Conservation (phyloP, 2,329 filamentous ascomycete genomes). For the Claviceps monticola region DNA sequence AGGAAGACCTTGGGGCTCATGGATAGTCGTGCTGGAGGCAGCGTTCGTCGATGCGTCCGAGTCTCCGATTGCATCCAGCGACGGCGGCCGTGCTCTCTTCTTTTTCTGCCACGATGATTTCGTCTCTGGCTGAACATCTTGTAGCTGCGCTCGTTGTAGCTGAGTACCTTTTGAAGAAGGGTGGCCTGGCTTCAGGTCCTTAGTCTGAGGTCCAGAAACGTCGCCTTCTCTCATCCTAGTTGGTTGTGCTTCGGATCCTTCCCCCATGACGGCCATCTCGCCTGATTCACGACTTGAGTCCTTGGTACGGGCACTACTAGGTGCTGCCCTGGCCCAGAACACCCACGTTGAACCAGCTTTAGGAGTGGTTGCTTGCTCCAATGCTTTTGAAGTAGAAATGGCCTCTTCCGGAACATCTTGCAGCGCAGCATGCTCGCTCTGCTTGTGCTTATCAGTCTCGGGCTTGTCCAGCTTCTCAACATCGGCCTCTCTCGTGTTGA, state of each 20-base stretch:
- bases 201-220: conserved; percentile 23
- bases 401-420: conserved; percentile 25
- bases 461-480: conserved; percentile 1
- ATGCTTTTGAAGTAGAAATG: conserved; percentile 9
- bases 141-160: too few relatives aligned
- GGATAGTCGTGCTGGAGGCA: background rate
- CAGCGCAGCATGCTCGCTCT: conserved; percentile 28
- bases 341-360: conserved; percentile 58
- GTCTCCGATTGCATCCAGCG: conserved; percentile 29
- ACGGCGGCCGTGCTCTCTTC: conserved; percentile 33
- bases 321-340: conserved; percentile 58
- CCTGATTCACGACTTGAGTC: conserved; percentile 26
- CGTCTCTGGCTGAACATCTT: conserved; percentile 6
- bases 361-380: conserved; percentile 23
- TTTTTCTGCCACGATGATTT: conserved; percentile 25
- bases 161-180: conserved; percentile 18
- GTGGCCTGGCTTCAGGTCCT: conserved; percentile 15
- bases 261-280: conserved; percentile 42
- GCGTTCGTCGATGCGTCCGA: conserved; percentile 17
- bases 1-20: conserved; percentile 4
- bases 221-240: conserved; percentile 30
- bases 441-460: conserved; percentile 6
- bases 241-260: conserved; percentile 42
- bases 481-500: conserved; percentile 1
- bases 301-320: conserved; percentile 20